These are phyloP conservation scores for Rosellinia necatrix DNA, from an alignment of 2,329 filamentous ascomycete genomes.

Conservation along the genomic window DNA sequence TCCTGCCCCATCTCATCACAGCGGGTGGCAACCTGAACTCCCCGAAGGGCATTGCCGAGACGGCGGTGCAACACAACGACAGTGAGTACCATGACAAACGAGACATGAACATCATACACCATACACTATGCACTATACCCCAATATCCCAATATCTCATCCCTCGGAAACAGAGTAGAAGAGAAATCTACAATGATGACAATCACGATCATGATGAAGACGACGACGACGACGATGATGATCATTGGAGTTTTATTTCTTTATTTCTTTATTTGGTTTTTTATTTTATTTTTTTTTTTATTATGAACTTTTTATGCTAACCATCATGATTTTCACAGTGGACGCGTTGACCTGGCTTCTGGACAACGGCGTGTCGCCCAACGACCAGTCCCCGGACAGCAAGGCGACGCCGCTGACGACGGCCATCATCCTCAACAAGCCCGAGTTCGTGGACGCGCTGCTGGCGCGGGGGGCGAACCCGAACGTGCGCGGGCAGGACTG, in stretches of 20 bases:
- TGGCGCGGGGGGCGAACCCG: constrained; percentile 57
- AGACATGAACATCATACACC: too few relatives aligned
- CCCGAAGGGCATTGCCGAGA: constrained; percentile 69
- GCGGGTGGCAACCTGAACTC: constrained; percentile 63
- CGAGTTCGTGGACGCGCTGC: constrained; percentile 54
- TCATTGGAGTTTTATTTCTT: too few relatives aligned
- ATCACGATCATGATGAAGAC: too few relatives aligned
- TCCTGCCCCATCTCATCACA: constrained; percentile 61
- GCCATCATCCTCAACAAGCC: constrained; percentile 64
- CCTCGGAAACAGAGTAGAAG: too few relatives aligned
- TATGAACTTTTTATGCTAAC: too few relatives aligned
- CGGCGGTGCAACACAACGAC: constrained; percentile 65
- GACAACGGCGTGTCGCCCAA: constrained; percentile 65
- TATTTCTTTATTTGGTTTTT: too few relatives aligned
- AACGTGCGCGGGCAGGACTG: constrained; percentile 69
- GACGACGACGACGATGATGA: too few relatives aligned
- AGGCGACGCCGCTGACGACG: constrained; percentile 66
- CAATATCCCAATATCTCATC: too few relatives aligned
- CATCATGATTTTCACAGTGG: constrained; percentile 41
- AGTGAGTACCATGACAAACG: too few relatives aligned
- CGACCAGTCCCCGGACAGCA: constrained; percentile 57
- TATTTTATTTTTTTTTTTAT: too few relatives aligned
- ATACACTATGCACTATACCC: too few relatives aligned
- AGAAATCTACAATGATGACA: too few relatives aligned
- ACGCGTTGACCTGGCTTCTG: constrained; percentile 64